Base-by-base conservation (phyloP, 78 protist genomes). In the Dictyostelium purpureum region DNA sequence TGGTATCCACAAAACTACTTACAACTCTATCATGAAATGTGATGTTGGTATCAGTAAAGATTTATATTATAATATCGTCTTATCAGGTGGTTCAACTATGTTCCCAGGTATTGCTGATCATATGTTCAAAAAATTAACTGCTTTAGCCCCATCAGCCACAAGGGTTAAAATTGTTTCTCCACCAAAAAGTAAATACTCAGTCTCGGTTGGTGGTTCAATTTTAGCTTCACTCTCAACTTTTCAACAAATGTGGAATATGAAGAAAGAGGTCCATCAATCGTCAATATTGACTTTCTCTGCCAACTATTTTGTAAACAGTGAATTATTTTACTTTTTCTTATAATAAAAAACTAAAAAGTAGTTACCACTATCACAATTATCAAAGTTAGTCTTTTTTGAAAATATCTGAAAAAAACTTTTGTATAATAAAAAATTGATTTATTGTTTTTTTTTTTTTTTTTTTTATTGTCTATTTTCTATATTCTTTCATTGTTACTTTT, bases 11-110 rank as follows among this genome's bases (percentile, higher is more conserved):
- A 76, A 77, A 42, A 77, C 54, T 18, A 51, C 70, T 9, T 69
- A 24, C 71, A 96, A 28, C 94, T 97, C 94, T 0, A 73, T 88
- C 19, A 49, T 35, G 79, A 79, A 57, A 71, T 91, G 97, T 77
- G 83, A 89, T 35, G 35, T 79, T 1, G 97, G 95, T 79, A 11
- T 80, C 21, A 19, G 97, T 10, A 26, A 54, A 42, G 89, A 77
- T 14, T 45, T 97, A 49, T 81, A 45, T 47, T 11, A 45, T 31
- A 96, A 96, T 56, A 76, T 97, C 37, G 88, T 97, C 4, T 70
- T 97, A 18, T 90, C 96, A 10, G 98, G 98, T 38, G 99, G 99
- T 42, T 82, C 97, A 31, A 97, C 99, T 80, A 87, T 96, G 95
- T 94, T 77, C 82, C 56, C 45, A 1, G 93, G 95, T 12, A 9